Percentiles rank a stretch among this genome's conserved stretches.
Evolutionary conservation across 2,329 filamentous ascomycete species (phyloP).

Genomic region (Periglandula ipomoeae): DNA sequence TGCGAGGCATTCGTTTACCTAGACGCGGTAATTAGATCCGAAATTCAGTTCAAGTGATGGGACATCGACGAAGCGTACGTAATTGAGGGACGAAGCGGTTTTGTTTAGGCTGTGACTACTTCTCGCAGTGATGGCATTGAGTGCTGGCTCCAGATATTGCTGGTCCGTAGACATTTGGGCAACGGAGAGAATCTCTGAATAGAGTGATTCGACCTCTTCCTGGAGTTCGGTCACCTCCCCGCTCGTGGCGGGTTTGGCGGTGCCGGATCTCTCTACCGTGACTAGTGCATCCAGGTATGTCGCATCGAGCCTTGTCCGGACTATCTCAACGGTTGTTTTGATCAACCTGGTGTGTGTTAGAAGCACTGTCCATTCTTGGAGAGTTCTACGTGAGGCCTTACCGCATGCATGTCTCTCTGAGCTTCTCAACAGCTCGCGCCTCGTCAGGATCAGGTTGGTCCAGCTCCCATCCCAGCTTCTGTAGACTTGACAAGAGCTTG

Average conservation of each 20-base stretch:
- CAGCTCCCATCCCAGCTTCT: constrained; percentile 56
- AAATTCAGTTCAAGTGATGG: neutral
- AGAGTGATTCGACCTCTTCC: constrained; percentile 59
- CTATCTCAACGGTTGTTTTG: constrained; percentile 46
- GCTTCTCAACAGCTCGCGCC: constrained; percentile 41
- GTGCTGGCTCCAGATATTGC: constrained; percentile 54
- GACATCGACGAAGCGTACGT: constrained; percentile 29
- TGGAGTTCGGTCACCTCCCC: constrained; percentile 43
- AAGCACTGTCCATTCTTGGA: neutral
- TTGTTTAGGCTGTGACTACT: constrained; percentile 34
- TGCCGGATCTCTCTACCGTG: constrained; percentile 18
- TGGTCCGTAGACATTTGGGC: constrained; percentile 63
- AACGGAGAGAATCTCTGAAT: constrained; percentile 59
- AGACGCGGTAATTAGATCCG: constrained; percentile 12
- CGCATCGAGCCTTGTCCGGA: constrained; percentile 46
- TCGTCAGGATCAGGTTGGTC: constrained; percentile 43
- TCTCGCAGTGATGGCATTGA: constrained; percentile 33
- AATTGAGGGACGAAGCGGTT: constrained; percentile 38
- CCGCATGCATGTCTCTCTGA: constrained; percentile 51
- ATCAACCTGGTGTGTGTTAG: constrained; percentile 32
- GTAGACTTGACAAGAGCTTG: constrained; percentile 53
- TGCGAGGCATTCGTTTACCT: constrained; percentile 44
- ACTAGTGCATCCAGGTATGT: constrained; percentile 41
- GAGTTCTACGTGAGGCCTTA: constrained; percentile 11
- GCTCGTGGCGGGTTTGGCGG: constrained; percentile 17